Percentiles rank a stretch among this genome's conserved stretches.
phyloP scores from a whole-genome alignment of 2,329 filamentous ascomycete species.

The Ustilaginoidea virens region DNA sequence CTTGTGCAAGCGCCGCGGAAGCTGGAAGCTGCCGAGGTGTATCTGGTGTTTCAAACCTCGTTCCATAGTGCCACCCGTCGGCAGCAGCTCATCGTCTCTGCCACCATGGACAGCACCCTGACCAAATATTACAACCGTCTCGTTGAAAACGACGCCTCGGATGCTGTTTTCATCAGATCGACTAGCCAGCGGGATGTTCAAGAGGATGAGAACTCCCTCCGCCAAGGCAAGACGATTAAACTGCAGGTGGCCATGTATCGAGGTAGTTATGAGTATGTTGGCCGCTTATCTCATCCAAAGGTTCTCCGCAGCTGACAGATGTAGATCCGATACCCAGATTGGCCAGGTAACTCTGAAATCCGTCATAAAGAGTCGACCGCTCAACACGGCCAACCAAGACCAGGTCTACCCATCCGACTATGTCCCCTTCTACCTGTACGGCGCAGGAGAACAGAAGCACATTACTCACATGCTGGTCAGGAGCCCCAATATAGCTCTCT shows the following conservation, averaged over 20 bases:
- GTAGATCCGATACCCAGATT: not conserved
- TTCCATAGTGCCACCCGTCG: conserved; percentile 25
- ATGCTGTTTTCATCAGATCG: not conserved
- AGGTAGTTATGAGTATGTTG: conserved; percentile 10
- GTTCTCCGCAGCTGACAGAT: too few species aligned
- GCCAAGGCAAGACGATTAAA: conserved; percentile 3
- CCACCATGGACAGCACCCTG: conserved; percentile 4
- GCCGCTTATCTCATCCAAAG: too few species aligned
- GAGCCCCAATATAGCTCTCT: conserved; percentile 23
- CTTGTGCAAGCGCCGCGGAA: conserved; percentile 18
- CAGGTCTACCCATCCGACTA: conserved; percentile 16
- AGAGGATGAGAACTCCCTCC: not conserved
- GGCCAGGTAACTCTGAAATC: not conserved
- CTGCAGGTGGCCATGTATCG: conserved; percentile 11
- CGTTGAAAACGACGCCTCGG: not conserved
- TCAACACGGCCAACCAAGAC: conserved; percentile 10
- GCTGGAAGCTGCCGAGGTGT: conserved; percentile 6
- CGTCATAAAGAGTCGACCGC: not conserved
- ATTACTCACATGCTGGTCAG: conserved; percentile 28
- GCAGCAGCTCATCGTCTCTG: conserved; percentile 21
- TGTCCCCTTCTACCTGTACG: conserved; percentile 31
- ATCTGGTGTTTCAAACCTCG: conserved; percentile 20
- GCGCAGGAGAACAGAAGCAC: conserved; percentile 17
- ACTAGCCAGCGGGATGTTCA: not conserved
- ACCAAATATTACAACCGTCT: conserved; percentile 9